Conservation (phyloP, 2,329 filamentous ascomycete species). For the Scytalidium sp. region DNA sequence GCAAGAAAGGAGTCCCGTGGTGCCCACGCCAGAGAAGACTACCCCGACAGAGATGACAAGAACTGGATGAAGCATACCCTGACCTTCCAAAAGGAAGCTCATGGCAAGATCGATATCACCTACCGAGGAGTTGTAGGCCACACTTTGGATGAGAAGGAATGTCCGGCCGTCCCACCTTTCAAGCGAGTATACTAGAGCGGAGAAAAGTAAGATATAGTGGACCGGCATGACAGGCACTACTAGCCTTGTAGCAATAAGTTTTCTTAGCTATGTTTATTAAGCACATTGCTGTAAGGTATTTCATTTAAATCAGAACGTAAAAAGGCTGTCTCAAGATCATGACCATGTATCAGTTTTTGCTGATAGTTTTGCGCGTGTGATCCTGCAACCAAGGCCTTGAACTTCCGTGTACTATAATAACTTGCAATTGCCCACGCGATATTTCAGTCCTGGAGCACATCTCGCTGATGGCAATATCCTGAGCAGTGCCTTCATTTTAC, state of each 20-base stretch:
- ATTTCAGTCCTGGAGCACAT: no score
- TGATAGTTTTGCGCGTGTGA: no score
- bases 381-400: no score
- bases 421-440: no score
- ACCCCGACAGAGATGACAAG: slow-evolving; percentile 88
- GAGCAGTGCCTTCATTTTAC: no score
- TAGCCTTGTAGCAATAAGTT: slow-evolving; percentile 1
- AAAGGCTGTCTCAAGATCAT: neutral
- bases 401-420: no score
- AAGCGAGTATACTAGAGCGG: slow-evolving; percentile 77
- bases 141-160: slow-evolving; percentile 93
- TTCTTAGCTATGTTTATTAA: slow-evolving; percentile 2
- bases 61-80: slow-evolving; percentile 99
- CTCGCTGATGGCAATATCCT: no score
- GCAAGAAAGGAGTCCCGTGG: slow-evolving; percentile 97
- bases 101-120: slow-evolving; percentile 79
- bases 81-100: slow-evolving; percentile 90
- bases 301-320: neutral
- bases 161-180: slow-evolving; percentile 94
- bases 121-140: slow-evolving; percentile 81
- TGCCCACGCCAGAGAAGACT: slow-evolving; percentile 96
- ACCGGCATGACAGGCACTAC: neutral
- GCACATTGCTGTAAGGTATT: neutral
- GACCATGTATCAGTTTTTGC: no score
- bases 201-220: slow-evolving; percentile 2